Percentiles rank a stretch among this genome's conserved stretches.
These are phyloP conservation scores for Cercospora zeina DNA, from an alignment of 2,329 filamentous ascomycete species.

Conservation along the genomic window DNA sequence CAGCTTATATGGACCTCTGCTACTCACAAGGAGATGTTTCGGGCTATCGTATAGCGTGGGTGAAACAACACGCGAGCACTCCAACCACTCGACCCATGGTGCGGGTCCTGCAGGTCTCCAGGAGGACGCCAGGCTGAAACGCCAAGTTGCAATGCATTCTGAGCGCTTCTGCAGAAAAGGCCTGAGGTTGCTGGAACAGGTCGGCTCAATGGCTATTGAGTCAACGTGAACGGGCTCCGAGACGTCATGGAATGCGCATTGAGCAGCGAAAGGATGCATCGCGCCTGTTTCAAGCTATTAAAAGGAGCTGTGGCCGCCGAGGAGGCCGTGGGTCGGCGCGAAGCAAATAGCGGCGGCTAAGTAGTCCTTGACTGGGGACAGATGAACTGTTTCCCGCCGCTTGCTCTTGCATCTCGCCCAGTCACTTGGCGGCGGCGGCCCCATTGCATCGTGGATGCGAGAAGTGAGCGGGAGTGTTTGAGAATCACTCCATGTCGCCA, in stretches of 20 bases:
- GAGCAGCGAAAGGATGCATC: slow-evolving; percentile 28
- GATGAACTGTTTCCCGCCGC: not conserved
- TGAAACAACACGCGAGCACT: slow-evolving; percentile 27
- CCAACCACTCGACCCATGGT: not conserved
- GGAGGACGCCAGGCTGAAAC: slow-evolving; percentile 29
- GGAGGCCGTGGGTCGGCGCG: slow-evolving; percentile 24
- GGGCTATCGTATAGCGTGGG: not conserved
- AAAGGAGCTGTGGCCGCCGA: slow-evolving; percentile 14
- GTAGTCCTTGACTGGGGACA: not conserved
- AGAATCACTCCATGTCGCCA: no score
- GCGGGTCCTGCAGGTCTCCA: slow-evolving; percentile 16
- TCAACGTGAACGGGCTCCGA: slow-evolving; percentile 26
- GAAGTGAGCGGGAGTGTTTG: no score
- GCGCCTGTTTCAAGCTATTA: slow-evolving; percentile 39
- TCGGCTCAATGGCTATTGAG: slow-evolving; percentile 25
- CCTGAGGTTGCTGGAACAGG: slow-evolving; percentile 6
- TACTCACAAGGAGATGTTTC: not conserved
- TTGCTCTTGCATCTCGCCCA: not conserved
- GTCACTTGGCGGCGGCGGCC: not conserved
- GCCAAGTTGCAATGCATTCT: slow-evolving; percentile 14
- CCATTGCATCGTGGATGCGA: no score
- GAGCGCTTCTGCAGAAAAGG: slow-evolving; percentile 28
- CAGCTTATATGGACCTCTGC: slow-evolving; percentile 30
- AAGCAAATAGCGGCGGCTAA: slow-evolving; percentile 31
- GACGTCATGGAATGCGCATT: slow-evolving; percentile 28